phyloP scores from a whole-genome alignment of 1,284 basidiomycete genomes.

The Violaceomyces palustris region DNA sequence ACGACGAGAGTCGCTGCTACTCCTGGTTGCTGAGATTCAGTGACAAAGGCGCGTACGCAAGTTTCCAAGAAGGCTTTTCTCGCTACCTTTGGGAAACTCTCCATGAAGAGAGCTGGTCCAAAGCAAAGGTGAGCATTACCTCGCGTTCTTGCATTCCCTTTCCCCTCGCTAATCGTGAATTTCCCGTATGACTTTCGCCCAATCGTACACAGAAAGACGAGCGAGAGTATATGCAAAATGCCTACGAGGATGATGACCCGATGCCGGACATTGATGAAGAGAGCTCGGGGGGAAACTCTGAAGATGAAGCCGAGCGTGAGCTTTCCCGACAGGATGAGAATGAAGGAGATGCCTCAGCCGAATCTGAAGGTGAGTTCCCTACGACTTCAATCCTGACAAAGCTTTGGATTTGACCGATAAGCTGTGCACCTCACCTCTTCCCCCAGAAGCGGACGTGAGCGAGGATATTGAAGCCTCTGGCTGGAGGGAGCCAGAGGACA shows the following conservation, averaged over 20 bases:
- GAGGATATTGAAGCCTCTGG: conserved; percentile 57
- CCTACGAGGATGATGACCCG: conserved; percentile 68
- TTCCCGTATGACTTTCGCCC: too few species aligned
- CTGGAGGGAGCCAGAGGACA: conserved; percentile 33
- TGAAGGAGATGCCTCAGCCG: conserved; percentile 56
- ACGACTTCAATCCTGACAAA: too few species aligned
- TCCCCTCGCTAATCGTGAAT: too few species aligned
- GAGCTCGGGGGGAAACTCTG: too few species aligned
- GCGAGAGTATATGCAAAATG: conserved; percentile 61
- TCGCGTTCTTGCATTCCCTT: too few species aligned
- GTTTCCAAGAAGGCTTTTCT: conserved; percentile 67
- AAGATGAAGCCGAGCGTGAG: too few species aligned
- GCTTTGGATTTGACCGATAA: too few species aligned
- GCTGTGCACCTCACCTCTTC: too few species aligned
- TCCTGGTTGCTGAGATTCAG: conserved; percentile 81
- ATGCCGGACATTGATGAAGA: conserved; percentile 60
- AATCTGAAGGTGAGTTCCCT: too few species aligned
- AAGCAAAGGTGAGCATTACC: too few species aligned
- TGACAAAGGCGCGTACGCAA: conserved; percentile 61
- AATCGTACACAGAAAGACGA: too few species aligned
- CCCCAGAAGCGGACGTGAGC: too few species aligned
- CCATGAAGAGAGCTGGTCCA: conserved; percentile 71
- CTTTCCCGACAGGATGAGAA: conserved; percentile 24
- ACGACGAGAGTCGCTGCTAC: conserved; percentile 61
- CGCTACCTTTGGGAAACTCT: conserved; percentile 75